Evolutionary conservation across 140 eudicot species (phyloP), one percentile per base, ranked within the genome.

Genomic region (Cichorium intybus): DNA sequence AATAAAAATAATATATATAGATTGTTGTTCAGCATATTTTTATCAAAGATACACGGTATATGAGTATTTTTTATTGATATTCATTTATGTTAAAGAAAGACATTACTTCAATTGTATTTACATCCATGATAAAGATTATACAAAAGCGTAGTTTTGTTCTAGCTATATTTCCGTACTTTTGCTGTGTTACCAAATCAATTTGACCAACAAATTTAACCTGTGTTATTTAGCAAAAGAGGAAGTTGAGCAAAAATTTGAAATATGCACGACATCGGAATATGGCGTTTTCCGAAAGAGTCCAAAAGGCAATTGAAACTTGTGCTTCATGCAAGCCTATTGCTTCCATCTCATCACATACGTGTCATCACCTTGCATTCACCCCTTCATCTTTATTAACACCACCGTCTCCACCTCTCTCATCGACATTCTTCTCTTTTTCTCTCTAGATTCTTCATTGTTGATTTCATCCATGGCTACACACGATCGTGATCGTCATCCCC

Each of bases 401-500:
- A 28, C 62, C 66, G 5, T 56, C 56, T 17, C 45, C 27, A 53
- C 23, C 29, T 39, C 56, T 56, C 20, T 22, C 15, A 12, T 20
- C 48, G 9, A n/a, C 56, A 29, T 41, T 35, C 27, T 11, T 50
- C 68, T 53, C 34, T 14, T 7, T 10, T 55, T 10, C 33, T 7
- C 23, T 29, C 28, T 14, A 17, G 26, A 23, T 6, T 28, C 27
- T 27, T 2, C 12, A 21, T 12, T 18, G 1, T 11, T 7, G 26
- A 10, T 4, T 11, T 48, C 59, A 60, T 21, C 81, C 39, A 82
- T 82, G 88, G 82, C 85, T 31, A 50, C 70, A 52, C 33, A 24
- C 73, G 76, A 78, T 33, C 87, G 71, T 2, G 75, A 70, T 21
- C 75, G 77, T 50, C 73, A 31, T 1, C 69, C 82, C 28, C 85